Evolutionary conservation across 352 stramenopile species (phyloP).

Genomic region (Phytophthora kernoviae): DNA sequence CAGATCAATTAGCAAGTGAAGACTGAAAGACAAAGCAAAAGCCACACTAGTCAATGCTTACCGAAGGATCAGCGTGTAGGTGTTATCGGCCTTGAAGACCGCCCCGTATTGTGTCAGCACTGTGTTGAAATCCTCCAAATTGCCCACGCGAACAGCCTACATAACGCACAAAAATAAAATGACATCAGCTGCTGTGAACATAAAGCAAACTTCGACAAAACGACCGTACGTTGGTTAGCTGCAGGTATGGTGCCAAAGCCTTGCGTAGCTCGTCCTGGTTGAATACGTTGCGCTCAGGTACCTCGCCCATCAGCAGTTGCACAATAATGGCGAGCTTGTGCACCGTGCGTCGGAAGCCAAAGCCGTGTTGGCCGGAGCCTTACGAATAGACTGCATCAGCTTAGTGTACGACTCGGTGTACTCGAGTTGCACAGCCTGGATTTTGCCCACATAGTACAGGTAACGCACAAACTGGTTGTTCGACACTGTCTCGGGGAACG

Average conservation of each 20-base stretch:
- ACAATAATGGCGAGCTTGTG: slow-evolving; percentile 97
- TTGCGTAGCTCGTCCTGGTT: slow-evolving; percentile 88
- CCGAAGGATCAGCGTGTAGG: slow-evolving; percentile 96
- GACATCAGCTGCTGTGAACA: neutral
- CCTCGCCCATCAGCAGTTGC: slow-evolving; percentile 98
- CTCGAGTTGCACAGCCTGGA: slow-evolving; percentile 97
- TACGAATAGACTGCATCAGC: slow-evolving; percentile 96
- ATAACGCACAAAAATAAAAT: slow-evolving; percentile 10
- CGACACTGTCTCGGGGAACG: slow-evolving; percentile 90
- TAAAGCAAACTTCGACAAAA: neutral
- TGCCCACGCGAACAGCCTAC: slow-evolving; percentile 94
- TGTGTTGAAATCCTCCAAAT: slow-evolving; percentile 95
- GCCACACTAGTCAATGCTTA: slow-evolving; percentile 23
- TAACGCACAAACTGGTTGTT: slow-evolving; percentile 99
- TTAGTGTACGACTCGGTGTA: slow-evolving; percentile 97
- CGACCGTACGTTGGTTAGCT: slow-evolving; percentile 91
- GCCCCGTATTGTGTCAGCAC: slow-evolving; percentile 87
- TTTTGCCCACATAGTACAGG: slow-evolving; percentile 96
- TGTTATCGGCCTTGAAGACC: slow-evolving; percentile 94
- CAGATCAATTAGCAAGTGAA: slow-evolving; percentile 5
- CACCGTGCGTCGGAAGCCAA: slow-evolving; percentile 96
- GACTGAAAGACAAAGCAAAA: neutral
- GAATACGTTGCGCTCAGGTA: slow-evolving; percentile 96
- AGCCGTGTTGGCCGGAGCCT: slow-evolving; percentile 95
- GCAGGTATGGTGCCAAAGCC: slow-evolving; percentile 93